Evolutionary conservation across 2,329 filamentous ascomycete species (phyloP).

Genomic region (Aspergillus uvarum): DNA sequence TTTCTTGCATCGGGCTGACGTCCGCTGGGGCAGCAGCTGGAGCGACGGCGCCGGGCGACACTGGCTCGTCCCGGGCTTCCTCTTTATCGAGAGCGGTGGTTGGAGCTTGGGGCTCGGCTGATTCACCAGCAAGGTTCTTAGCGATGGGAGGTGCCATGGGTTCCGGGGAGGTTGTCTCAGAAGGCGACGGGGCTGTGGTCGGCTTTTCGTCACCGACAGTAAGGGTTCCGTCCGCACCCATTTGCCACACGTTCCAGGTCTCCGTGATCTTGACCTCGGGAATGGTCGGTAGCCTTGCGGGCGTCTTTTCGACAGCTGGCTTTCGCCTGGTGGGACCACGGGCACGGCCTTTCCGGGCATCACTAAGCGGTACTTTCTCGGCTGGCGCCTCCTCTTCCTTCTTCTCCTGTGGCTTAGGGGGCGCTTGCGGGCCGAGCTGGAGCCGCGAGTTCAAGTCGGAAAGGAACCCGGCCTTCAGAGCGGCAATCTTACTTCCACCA

Average conservation of each 20-base stretch:
- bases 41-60: conserved; percentile 4
- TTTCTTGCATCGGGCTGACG: background rate
- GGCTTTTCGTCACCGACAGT: conserved; percentile 27
- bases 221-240: conserved; percentile 36
- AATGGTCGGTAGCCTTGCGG: conserved; percentile 32
- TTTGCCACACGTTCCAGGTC: conserved; percentile 43
- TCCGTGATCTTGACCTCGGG: conserved; percentile 41
- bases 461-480: conserved; percentile 87
- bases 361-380: conserved; percentile 76
- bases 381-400: conserved; percentile 60
- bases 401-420: conserved; percentile 68
- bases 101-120: conserved; percentile 30
- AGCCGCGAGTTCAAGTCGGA: conserved; percentile 88
- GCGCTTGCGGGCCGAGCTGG: conserved; percentile 75
- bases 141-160: conserved; percentile 32
- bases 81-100: conserved; percentile 2
- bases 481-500: conserved; percentile 81
- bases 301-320: conserved; percentile 60
- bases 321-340: conserved; percentile 80
- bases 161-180: conserved; percentile 17
- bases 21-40: background rate
- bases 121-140: conserved; percentile 37
- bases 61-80: conserved; percentile 9
- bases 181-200: conserved; percentile 10
- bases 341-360: conserved; percentile 87